Evolutionary conservation across 2,329 filamentous ascomycete species (phyloP), one percentile per base, ranked within the genome.

Genomic region (Triangularia verruculosa): DNA sequence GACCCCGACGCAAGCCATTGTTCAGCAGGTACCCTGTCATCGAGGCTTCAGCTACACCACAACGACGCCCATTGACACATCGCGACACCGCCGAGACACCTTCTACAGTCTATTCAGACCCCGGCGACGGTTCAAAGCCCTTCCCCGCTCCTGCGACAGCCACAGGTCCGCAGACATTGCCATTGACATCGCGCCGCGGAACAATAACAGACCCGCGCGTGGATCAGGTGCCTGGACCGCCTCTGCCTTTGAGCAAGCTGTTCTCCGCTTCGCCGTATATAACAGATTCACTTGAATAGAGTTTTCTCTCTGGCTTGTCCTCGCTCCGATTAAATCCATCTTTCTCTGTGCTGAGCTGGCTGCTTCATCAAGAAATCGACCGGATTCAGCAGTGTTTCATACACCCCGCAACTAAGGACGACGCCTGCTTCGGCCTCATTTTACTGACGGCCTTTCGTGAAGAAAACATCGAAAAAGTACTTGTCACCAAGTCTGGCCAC

Each of bases 1-100:
- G 58, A 59, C 60, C 24, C 54, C 54, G 20, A 17, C 34, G n/a
- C 25, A 27, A 64, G 57, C 22, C 34, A 66, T 67, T 66, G 62
- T 62, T 66, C 34, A 43, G 34, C 8, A 43, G 39, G 57, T 9
- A 28, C 34, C 39, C 39, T 59, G 39, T 25, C 39, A 39, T 64
- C 67, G 64, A 69, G 65, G 61, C 59, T 61, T 32, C 57, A 61
- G 59, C 56, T 24, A 27, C 39, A 52, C 53, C 24, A 54, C 39
- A 57, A 55, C 54, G 60, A 53, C 61, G 39, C 5, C 58, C 62
- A 67, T 67, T 66, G 67, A 67, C 17, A 39, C 59, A 61, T 61
- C 55, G 30, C 62, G 59, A 62, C 62, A 11, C n/a, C 53, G 24
- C 63, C 64, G 63, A 68, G 67, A 68, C 68, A 70, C 51, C 27